Percentiles rank a stretch among this genome's conserved stretches.
These are phyloP conservation scores for Phytopythium ostracodes DNA, from an alignment of 352 stramenopile species.

Conservation along the genomic window DNA sequence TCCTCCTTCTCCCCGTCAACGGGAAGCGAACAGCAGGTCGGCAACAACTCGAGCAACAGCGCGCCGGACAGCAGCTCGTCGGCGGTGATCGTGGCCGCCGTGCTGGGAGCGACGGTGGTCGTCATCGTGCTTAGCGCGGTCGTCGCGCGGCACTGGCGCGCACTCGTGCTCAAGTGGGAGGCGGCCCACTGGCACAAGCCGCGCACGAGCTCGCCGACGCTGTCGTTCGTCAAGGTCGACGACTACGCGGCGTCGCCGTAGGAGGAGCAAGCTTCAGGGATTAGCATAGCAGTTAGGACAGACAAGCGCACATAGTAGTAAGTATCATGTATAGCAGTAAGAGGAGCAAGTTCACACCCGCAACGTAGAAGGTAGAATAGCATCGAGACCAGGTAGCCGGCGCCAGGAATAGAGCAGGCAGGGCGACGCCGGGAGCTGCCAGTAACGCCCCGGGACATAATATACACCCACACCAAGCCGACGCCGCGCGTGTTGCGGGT, in stretches of 20 bases:
- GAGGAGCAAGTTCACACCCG: no score
- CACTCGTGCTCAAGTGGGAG: constrained; percentile 5
- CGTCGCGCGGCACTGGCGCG: constrained; percentile 5
- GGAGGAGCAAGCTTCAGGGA: neutral
- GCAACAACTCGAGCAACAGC: neutral
- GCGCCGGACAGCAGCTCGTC: neutral
- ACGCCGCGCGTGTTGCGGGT: neutral
- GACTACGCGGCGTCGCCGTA: neutral
- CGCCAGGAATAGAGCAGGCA: constrained; percentile 1
- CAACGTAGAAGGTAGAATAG: neutral
- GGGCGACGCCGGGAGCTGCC: neutral
- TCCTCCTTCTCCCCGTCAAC: neutral
- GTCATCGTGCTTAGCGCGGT: neutral
- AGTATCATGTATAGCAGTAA: neutral
- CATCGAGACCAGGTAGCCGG: neutral
- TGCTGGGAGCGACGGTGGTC: neutral
- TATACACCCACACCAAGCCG: neutral
- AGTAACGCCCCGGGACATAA: neutral
- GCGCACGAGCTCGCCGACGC: constrained; percentile 5
- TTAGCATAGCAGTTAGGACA: neutral
- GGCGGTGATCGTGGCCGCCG: neutral
- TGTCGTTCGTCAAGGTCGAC: constrained; percentile 9
- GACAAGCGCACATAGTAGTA: no score
- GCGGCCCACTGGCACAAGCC: constrained; percentile 1
- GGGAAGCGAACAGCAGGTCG: neutral